Evolutionary conservation across 73 alveolate genomes (phyloP).

Genomic region (Paraurostyla sp.): DNA sequence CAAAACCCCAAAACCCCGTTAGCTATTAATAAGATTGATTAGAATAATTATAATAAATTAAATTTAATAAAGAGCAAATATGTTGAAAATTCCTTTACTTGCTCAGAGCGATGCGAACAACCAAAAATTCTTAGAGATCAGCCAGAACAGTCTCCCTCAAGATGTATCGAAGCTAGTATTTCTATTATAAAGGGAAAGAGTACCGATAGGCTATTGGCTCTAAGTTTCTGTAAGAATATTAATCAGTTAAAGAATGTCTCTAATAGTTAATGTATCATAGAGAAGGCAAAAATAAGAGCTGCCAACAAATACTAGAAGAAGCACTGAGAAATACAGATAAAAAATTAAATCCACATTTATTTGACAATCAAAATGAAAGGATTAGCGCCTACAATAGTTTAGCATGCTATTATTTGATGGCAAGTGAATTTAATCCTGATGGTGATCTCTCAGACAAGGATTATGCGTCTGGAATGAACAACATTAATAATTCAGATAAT

Average conservation of each 20-base stretch:
- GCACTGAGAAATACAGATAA: slow-evolving; percentile 16
- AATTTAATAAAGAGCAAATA: background rate
- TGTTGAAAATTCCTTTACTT: slow-evolving; percentile 31
- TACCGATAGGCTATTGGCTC: slow-evolving; percentile 47
- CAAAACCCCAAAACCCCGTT: no score
- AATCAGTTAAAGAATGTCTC: background rate
- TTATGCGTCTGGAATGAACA: slow-evolving; percentile 3
- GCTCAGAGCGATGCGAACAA: background rate
- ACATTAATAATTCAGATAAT: slow-evolving; percentile 33
- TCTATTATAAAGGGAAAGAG: slow-evolving; percentile 44
- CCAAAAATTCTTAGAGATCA: background rate
- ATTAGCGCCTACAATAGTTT: background rate
- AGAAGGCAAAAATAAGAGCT: slow-evolving; percentile 6
- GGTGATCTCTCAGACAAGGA: background rate
- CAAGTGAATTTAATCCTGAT: background rate
- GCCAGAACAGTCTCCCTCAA: background rate
- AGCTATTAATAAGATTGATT: no score
- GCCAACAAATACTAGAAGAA: background rate
- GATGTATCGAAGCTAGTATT: slow-evolving; percentile 20
- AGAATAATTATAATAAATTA: no score
- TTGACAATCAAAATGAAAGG: background rate
- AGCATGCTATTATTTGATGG: slow-evolving; percentile 9
- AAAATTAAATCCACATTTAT: slow-evolving; percentile 9
- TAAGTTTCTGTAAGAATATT: slow-evolving; percentile 22
- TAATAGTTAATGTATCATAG: slow-evolving; percentile 51